Base-by-base conservation (phyloP, 331 rosid species). In the Erythrophleum ivorense region DNA sequence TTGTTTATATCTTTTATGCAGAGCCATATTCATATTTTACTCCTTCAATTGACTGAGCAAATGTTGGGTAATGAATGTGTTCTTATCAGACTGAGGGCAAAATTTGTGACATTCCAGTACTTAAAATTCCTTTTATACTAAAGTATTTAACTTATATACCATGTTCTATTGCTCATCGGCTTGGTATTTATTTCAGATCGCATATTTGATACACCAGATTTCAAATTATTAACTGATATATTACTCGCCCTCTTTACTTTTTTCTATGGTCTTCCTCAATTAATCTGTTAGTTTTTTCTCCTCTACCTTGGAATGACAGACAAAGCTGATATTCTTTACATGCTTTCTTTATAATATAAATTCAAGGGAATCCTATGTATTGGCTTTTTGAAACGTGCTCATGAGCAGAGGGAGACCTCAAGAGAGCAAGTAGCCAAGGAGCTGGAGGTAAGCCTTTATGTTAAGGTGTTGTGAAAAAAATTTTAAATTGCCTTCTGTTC, bases 301-400 rank as follows among this genome's bases (percentile, higher is more conserved):
- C 59, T 16, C 18, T 21, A 55, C 40, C 29, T 54, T 41, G 52
- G 54, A 45, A 66, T 79, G 29, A 36, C 40, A 73, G 41, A 54
- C 31, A 34, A 54, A 53, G 78, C 18, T 73, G 34, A 73, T 24
- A 21, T 52, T 73, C 50, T 54, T 8, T 45, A 14, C 34, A 1
- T 62, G 59, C 19, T 72, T 36, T 31, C 49, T 15, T 48, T 77
- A 62, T 64, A 15, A 55, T 68, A 10, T 33, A 72, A 83, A 71
- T 82, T 84, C 19, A 73, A 94, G 98, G 98, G 95, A 80, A 48
- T 92, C 70, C 89, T 94, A 3, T 90, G 97, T 83, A 52, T 94
- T 59, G 97, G 97, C 73, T 78, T 76, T 62, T 86, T 94, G 68
- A 94, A 92, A 90, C 95, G 97, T 68, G 11, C 75, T 83, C 98